Evolutionary conservation across 495 filamentous ascomycete genomes (phyloP).

Genomic region (Choiromyces venosus): DNA sequence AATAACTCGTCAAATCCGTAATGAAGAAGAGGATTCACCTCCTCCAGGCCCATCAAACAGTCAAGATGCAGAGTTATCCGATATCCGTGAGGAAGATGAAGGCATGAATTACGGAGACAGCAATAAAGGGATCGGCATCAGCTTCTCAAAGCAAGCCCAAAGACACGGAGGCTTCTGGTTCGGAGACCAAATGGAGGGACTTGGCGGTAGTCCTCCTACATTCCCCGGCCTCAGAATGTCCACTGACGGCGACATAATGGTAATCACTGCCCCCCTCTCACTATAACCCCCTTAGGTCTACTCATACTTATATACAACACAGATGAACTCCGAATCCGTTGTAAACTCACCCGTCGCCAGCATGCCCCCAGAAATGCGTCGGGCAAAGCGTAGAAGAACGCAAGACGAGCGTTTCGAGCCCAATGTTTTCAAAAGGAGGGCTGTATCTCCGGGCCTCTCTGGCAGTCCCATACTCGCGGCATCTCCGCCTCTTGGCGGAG

Average conservation of each 20-base stretch:
- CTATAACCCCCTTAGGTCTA: neutral
- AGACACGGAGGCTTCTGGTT: slow-evolving; percentile 41
- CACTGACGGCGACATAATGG: slow-evolving; percentile 39
- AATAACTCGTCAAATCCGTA: slow-evolving; percentile 86
- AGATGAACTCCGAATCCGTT: slow-evolving; percentile 40
- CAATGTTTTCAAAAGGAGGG: slow-evolving; percentile 81
- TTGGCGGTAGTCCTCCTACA: slow-evolving; percentile 35
- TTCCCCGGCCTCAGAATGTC: slow-evolving; percentile 35
- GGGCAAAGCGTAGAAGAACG: slow-evolving; percentile 36
- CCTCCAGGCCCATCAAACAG: slow-evolving; percentile 41
- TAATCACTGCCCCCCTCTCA: neutral
- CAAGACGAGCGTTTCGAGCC: slow-evolving; percentile 85
- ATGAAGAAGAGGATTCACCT: slow-evolving; percentile 53
- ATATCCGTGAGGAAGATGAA: slow-evolving; percentile 39
- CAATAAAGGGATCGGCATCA: slow-evolving; percentile 32
- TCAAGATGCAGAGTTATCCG: slow-evolving; percentile 31
- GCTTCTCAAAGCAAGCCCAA: slow-evolving; percentile 40
- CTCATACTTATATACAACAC: slow-evolving; percentile 5
- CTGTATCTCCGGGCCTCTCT: slow-evolving; percentile 79
- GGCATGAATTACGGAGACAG: slow-evolving; percentile 33
- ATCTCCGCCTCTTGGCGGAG: slow-evolving; percentile 40
- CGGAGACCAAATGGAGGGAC: slow-evolving; percentile 41
- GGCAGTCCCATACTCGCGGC: slow-evolving; percentile 50
- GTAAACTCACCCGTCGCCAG: slow-evolving; percentile 29
- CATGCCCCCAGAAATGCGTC: slow-evolving; percentile 36